Base-by-base conservation (phyloP, 1,284 basidiomycete genomes). In the Ceratobasidium sp. region DNA sequence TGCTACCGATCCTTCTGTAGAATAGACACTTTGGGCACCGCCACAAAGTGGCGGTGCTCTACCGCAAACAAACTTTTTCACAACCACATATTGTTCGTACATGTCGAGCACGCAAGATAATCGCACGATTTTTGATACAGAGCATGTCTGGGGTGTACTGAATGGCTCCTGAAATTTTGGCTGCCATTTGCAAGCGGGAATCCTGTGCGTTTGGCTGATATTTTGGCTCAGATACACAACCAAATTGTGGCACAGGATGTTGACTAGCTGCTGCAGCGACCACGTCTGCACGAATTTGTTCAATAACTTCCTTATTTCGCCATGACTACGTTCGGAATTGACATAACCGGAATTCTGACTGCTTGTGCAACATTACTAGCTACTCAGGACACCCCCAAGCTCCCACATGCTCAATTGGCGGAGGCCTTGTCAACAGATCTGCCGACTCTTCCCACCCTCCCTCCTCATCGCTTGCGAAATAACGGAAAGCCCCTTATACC, bases 21-120 rank as follows among this genome's bases (percentile, higher is more conserved):
- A n/a, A n/a, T 39, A 57, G 55, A 18, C 30, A 57, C 30, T 18
- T 57, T 57, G 28, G 55, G 55, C 55, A 32, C 55, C 55, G 55
- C 55, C 55, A 57, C 55, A 36, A 36, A 14, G 18, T 57, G 55
- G 55, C 55, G 28, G 55, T 34, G 55, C 55, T 12, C 21, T 34
- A 34, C 34, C 55, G n/a, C n/a, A 57, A n/a, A 36, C 34, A 16
- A 4, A 16, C 4, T 9, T n/a, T 4, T 14, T 18, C 55, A 36
- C 55, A 23, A 39, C 55, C 55, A 39, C 18, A 36, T 34, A 36
- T 57, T 57, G 4, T 36, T 36, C n/a, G 3, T 23, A 14, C 34
- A 34, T 21, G 9, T 36, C 36, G 4, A 57, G 28, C 9, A n/a
- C 5, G 10, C 10, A 32, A 4, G 34, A 14, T 16, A 9, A 9